Base-by-base conservation (phyloP, 179 eudicot genomes). In the Spergularia azorica region DNA sequence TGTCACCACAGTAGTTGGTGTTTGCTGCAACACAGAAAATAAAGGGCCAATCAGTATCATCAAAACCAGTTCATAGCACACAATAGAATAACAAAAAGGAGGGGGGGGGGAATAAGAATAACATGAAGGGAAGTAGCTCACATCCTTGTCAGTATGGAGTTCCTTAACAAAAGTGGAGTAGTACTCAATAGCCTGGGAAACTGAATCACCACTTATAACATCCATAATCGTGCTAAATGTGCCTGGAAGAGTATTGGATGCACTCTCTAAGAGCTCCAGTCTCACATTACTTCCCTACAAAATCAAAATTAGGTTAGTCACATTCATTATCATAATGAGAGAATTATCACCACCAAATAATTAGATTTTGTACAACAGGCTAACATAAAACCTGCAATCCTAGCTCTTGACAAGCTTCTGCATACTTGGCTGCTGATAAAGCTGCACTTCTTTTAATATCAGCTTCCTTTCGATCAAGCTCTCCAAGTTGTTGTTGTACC, bases 371-470 rank as follows among this genome's bases (percentile, higher is more conserved):
- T 36, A 21, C 70, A 56, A 75, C 26, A 72, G 77, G 63, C 15
- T 15, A 54, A 57, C 51, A 71, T 16, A 74, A 51, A 38, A 95
- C 99, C 96, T 87, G 91, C 85, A 93, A 86, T 70, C 99, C 99
- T 64, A 93, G 87, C 83, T 93, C 98, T 80, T 91, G 97, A 83
- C 99, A 95, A 75, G 97, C 96, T 84, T 95, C 97, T 65, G 85
- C 89, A 87, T 90, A 95, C 79, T 95, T 95, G 56, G 96, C 83
- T 59, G 98, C 99, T 68, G 98, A 95, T 76, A 87, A 91, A 76
- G 96, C 93, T 59, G 97, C 96, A 86, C 88, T 92, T 85, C 98
- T 87, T 86, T 94, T 95, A 18, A 86, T 90, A 81, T 95, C 99
- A 83, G 97, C 86, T 88, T 95, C 99, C 84, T 87, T 91, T 52